Percentiles rank a stretch among this genome's conserved stretches.
These are phyloP conservation scores for Starmerella etchellsii DNA, from an alignment of 805 yeast genomes.

Conservation along the genomic window DNA sequence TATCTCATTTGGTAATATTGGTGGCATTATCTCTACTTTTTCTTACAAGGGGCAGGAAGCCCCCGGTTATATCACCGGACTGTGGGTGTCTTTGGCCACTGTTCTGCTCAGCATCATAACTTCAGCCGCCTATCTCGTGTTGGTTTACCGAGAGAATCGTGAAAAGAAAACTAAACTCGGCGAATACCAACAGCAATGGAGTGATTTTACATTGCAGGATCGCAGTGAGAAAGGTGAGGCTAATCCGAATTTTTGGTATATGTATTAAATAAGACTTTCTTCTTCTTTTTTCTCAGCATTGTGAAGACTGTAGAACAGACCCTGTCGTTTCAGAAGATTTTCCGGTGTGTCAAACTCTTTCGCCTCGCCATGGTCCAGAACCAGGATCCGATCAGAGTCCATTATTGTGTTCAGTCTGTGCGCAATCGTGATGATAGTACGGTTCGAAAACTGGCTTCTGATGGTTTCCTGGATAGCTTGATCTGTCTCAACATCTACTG, in stretches of 20 bases:
- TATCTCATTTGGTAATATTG: conserved; percentile 61
- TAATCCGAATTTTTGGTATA: conserved; percentile 24
- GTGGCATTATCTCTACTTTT: conserved; percentile 53
- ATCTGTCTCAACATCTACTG: conserved; percentile 73
- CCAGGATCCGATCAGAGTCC: conserved; percentile 65
- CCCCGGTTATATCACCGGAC: conserved; percentile 45
- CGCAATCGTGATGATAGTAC: conserved; percentile 73
- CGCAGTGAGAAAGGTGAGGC: conserved; percentile 24
- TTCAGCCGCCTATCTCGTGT: conserved; percentile 28
- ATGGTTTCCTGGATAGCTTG: conserved; percentile 63
- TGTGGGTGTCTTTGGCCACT: conserved; percentile 39
- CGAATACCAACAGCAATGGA: conserved; percentile 21
- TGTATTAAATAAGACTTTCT: conserved; percentile 22
- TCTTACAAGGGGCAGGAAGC: conserved; percentile 43
- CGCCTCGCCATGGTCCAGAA: conserved; percentile 54
- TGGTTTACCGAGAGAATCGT: conserved; percentile 21
- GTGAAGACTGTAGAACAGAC: conserved; percentile 16
- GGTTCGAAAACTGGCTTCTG: conserved; percentile 46
- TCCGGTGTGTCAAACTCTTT: conserved; percentile 59
- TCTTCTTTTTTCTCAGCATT: conserved; percentile 15
- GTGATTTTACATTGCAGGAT: conserved; percentile 16
- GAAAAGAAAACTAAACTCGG: conserved; percentile 23
- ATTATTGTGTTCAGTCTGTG: conserved; percentile 70
- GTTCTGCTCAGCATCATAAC: conserved; percentile 32
- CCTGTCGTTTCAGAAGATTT: conserved; percentile 15